Evolutionary conservation across 2,329 filamentous ascomycete genomes (phyloP), one percentile per base, ranked within the genome.

Genomic region (Helicocarpus griseus): DNA sequence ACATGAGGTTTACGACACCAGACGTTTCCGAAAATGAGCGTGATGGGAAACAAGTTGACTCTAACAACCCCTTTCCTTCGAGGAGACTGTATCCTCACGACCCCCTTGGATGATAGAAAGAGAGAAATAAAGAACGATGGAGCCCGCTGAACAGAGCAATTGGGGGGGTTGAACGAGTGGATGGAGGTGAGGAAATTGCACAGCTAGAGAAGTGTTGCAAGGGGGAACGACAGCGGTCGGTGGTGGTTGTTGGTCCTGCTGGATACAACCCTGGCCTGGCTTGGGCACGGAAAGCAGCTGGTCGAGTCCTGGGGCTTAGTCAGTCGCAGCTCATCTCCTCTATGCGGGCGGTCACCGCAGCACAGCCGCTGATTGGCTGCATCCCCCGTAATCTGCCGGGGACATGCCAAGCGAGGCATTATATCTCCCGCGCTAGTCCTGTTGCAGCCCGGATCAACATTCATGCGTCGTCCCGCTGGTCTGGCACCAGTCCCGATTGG

Each of bases 101-200:
- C 22, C 38, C 24, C n/a, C n/a, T n/a, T n/a, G n/a, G n/a, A n/a
- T 38, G 31, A 14, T 17, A 24, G 19, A 31, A 19, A 36, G 35
- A 48, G 31, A 52, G n/a, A 53, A 38, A 36, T 46, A 54, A 54
- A 31, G 45, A 51, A 26, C 22, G 49, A 44, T 47, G 29, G 11
- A 36, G 31, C 26, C 36, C 47, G n/a, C 31, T 33, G 43, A 26
- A 44, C 36, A 39, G 29, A 19, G 33, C 31, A 49, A 45, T 49
- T 31, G 48, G 33, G 28, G n/a, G 46, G 53, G 48, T 44, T 35
- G 31, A 54, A 40, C 14, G 53, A 49, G 43, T n/a, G 48, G 19
- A 38, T 35, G 22, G 39, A 36, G 22, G 38, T 48, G 29, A 48
- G 36, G 50, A 50, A 53, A 53, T 55, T 53, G 50, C 50, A 53